Base-by-base conservation (phyloP, 108 stramenopile species). In the Aurantiochytrium sp. region DNA sequence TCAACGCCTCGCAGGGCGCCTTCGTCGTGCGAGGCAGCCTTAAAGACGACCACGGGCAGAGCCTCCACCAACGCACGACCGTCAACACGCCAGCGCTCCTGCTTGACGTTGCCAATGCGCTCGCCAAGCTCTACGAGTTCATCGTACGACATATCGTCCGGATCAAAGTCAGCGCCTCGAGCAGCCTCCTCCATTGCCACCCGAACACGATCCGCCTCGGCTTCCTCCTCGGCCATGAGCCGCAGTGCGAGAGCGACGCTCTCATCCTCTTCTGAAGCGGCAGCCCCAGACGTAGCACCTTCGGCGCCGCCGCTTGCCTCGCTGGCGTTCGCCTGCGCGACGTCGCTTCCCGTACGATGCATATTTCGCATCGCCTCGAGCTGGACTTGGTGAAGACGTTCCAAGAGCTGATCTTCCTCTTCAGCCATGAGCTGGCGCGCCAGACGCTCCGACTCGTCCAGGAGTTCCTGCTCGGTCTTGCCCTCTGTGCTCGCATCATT, bases 81-180 rank as follows among this genome's bases (percentile, higher is more conserved):
- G 49, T 83, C 76, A 6, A 83, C 23, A 12, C 76, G 45, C 76
- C 76, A 83, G 25, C 76, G 76, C 76, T 83, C 76, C 51, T 83
- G 76, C 51, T 83, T 83, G 49, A 83, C 76, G 49, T 83, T 53
- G n/a, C 76, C 76, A 23, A 83, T 83, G 28, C 76, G 76, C 28
- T 47, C 76, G 49, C 49, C 51, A 28, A 83, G 76, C 23, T 83
- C 76, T 1, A 83, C 45, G 45, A 83, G 51, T 23, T 83, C 49
- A 23, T 83, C 76, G 51, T 83, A 83, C 0, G 76, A 83, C 76
- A 83, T 83, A 45, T 83, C 49, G 51, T 83, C 76, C 49, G 76
- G 76, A 4, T 83, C 76, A 47, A 83, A 25, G n/a, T 53, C 76
- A 6, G 51, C 76, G n/a, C 49, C 76, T 6, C 12, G 10, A 8